Evolutionary conservation across 2,329 filamentous ascomycete genomes (phyloP), one percentile per base, ranked within the genome.

Genomic region (Aspergillus sp.): DNA sequence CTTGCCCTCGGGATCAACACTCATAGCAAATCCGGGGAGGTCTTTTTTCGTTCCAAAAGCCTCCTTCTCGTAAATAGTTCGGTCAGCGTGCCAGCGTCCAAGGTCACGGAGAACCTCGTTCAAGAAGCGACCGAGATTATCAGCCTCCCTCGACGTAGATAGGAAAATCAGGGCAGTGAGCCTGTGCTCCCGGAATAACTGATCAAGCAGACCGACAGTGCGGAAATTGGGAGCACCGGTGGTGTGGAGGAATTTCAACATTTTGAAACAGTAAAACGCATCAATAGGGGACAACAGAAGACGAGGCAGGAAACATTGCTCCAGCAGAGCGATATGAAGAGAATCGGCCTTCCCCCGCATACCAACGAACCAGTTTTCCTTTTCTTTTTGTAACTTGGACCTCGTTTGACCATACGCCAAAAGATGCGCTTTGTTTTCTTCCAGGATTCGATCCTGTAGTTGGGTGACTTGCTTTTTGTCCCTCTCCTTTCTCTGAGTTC

Each of bases 221-320:
- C 90, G 88, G 78, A 99, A 98, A 61, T 91, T 90, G 0, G 91
- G 88, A 0, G 91, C 89, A 19, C 90, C 91, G 59, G 87, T 89
- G 57, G 88, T 87, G 73, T 99, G 95, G 54, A 99, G 83, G 67
- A 91, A 91, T 68, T 90, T 92, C 69, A 98, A 80, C 78, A 98
- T 88, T 63, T 87, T 86, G 75, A 93, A 96, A 55, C 87, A 89
- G 77, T 91, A 99, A 65, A 96, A 91, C 0, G 93, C 90, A 72
- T 99, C 95, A 50, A 90, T 83, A 1, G 91, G 86, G 0, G 93
- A 96, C 31, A 96, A 80, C 25, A 95, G 82, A 17, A 96, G 82
- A 43, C 95, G 88, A 9, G 95, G 95, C n/a, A 98, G 76, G 64
- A 99, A 87, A 71, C 95, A 99, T 66, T 96, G 88, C 74, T 98